These are phyloP conservation scores for Umbilicus rupestris DNA, from an alignment of 164 flowering plant genomes.

Conservation along the genomic window DNA sequence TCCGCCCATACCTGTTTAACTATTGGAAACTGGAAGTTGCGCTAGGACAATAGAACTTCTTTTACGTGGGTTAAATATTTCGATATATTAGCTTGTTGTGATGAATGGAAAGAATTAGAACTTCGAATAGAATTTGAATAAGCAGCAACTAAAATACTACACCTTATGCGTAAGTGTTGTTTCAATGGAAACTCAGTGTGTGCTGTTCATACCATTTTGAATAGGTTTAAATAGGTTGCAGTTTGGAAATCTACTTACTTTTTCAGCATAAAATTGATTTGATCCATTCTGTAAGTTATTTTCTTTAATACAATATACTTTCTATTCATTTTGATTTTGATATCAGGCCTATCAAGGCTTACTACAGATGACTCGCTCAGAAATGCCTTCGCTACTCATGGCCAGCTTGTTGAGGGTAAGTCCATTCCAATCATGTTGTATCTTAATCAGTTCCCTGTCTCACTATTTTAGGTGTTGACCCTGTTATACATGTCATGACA, in stretches of 20 bases:
- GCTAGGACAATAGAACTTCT: too few relatives aligned
- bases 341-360: constrained; percentile 61
- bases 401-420: constrained; percentile 65
- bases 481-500: neutral
- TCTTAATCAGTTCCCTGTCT: neutral
- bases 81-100: too few relatives aligned
- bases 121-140: too few relatives aligned
- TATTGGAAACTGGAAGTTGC: too few relatives aligned
- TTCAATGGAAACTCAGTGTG: too few relatives aligned
- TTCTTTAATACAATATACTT: neutral
- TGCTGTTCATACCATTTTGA: too few relatives aligned
- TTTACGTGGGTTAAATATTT: too few relatives aligned
- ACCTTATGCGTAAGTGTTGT: too few relatives aligned
- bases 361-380: constrained; percentile 68
- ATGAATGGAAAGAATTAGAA: too few relatives aligned
- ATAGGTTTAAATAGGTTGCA: neutral
- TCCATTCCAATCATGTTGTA: constrained; percentile 4
- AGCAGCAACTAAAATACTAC: too few relatives aligned
- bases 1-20: too few relatives aligned
- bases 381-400: constrained; percentile 72
- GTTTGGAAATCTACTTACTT: neutral
- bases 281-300: neutral
- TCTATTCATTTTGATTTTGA: neutral
- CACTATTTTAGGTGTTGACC: neutral
- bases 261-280: neutral